Evolutionary conservation across 148 eudicot genomes (phyloP).

Genomic region (Cornus kousa): DNA sequence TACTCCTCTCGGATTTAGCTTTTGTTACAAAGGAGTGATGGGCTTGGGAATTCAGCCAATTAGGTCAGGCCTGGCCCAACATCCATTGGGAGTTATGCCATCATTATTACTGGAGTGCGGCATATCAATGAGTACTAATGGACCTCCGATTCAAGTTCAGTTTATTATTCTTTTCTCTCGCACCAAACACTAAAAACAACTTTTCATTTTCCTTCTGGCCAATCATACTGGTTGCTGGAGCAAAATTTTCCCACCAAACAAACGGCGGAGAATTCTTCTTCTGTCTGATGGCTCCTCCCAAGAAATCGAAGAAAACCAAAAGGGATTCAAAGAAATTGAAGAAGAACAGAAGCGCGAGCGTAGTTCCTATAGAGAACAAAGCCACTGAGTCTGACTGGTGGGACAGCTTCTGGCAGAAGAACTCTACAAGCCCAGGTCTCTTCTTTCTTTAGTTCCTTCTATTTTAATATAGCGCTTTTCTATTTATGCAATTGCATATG

Average conservation of each 20-base stretch:
- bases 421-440: constrained; percentile 55
- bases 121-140: no score
- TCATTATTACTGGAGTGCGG: no score
- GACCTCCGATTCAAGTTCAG: neutral
- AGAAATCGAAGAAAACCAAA: constrained; percentile 57
- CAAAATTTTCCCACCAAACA: neutral
- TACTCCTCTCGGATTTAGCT: no score
- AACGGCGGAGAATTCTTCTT: neutral
- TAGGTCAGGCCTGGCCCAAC: no score
- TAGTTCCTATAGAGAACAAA: constrained; percentile 58
- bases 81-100: no score
- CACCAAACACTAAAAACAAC: neutral
- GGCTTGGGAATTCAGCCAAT: no score
- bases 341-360: constrained; percentile 34
- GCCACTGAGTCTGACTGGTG: constrained; percentile 88
- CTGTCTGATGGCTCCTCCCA: constrained; percentile 37
- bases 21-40: no score
- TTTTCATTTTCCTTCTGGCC: neutral
- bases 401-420: constrained; percentile 78
- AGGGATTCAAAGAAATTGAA: constrained; percentile 44
- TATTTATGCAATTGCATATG: neutral
- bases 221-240: neutral
- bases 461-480: no score
- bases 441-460: neutral
- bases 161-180: neutral